Conservation (phyloP, 2,329 filamentous ascomycete species). For the Chrysoporthe puriensis region DNA sequence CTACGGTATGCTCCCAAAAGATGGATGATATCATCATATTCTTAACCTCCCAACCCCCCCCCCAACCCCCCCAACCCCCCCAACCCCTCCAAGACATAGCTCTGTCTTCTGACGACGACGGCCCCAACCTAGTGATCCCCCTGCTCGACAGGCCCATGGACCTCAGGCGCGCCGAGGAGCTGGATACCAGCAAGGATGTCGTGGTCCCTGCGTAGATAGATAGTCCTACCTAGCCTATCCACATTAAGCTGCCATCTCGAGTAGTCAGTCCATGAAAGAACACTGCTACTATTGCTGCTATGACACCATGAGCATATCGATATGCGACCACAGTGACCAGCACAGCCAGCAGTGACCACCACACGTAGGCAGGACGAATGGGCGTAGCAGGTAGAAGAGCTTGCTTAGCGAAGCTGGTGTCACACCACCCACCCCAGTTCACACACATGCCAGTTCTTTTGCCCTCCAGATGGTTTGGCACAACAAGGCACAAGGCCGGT, state of each 20-base stretch:
- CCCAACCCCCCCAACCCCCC: too few relatives aligned
- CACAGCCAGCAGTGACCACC: too few relatives aligned
- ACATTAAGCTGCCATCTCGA: not conserved
- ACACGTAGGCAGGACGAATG: too few relatives aligned
- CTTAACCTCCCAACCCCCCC: not conserved
- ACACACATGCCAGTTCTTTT: too few relatives aligned
- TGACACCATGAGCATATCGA: not conserved
- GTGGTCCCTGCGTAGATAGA: conserved; percentile 39
- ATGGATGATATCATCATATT: not conserved
- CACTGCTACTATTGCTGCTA: not conserved
- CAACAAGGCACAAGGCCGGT: too few relatives aligned
- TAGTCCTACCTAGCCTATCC: not conserved
- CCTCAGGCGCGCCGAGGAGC: conserved; percentile 67
- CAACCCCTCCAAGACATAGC: not conserved
- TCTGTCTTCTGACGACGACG: not conserved
- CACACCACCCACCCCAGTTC: too few relatives aligned
- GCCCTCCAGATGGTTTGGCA: too few relatives aligned
- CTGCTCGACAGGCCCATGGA: conserved; percentile 72
- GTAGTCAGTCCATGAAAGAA: not conserved
- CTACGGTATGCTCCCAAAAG: conserved; percentile 43
- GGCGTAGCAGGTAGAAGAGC: too few relatives aligned
- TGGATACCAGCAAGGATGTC: conserved; percentile 59
- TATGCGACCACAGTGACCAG: too few relatives aligned
- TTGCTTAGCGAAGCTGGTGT: too few relatives aligned
- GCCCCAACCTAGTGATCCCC: conserved; percentile 55